Evolutionary conservation across 1,139 yeast genomes (phyloP), one percentile per base, ranked within the genome.

Genomic region (Candida sp.): DNA sequence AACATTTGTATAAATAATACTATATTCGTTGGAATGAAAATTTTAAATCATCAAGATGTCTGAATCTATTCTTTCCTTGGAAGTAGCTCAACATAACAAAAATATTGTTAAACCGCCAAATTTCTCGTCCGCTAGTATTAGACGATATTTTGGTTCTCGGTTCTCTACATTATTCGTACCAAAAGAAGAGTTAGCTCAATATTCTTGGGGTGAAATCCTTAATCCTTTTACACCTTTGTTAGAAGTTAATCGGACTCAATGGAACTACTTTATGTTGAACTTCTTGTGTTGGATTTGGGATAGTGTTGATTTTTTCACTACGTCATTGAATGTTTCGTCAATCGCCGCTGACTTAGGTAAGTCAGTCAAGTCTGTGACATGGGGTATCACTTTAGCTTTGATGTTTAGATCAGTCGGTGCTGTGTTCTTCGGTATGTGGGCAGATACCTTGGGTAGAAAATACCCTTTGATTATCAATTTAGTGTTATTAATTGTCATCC

Each of bases 331-430:
- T 46, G 65, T 61, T 5, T 33, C 56, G 5, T 54, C 54, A 19
- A 61, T 71, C 40, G 69, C 75, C 22, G 46, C 57, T 12, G 55
- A 56, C 23, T 63, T 70, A 34, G 53, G 52, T 22, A 57, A 45
- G 6, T 43, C 56, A 6, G 65, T 63, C 36, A 62, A 56, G 42
- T 64, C 63, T 36, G 56, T 71, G 6, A 60, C 74, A 8, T 70
- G 75, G 76, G 75, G 75, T 37, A 67, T 71, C 40, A 70, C 77
- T 4, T 61, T 71, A 50, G 76, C 70, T 35, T 66, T 70, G 44
- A 70, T 70, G 76, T 67, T 71, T 51, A 62, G 77, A 55, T 58
- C 73, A 3, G 68, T 70, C 7, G 77, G 77, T 27, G 74, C 75
- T 1, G 44, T 70, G 19, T 49, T 64, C 23, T 70, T 71, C 46